Conservation (phyloP, 495 filamentous ascomycete genomes). For the Hyaloscypha variabilis region DNA sequence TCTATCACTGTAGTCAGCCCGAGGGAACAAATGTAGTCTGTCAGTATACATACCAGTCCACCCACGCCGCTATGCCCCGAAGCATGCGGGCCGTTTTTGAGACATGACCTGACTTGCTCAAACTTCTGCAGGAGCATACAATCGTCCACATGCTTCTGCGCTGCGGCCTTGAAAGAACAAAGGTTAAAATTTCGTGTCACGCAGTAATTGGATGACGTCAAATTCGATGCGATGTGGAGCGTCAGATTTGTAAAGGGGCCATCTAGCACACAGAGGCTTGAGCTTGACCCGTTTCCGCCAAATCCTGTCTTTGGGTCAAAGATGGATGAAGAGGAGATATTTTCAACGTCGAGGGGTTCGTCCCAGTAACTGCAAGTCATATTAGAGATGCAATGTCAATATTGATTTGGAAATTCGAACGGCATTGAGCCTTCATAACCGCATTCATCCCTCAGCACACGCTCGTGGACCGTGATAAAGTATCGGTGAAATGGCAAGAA, state of each 20-base stretch:
- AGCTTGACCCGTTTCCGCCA: constrained; percentile 43
- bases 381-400: background rate
- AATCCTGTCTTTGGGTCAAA: constrained; percentile 42
- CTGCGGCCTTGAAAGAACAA: too few species aligned
- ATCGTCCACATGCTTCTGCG: too few species aligned
- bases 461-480: constrained; percentile 36
- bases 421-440: constrained; percentile 34
- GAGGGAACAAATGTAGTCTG: too few species aligned
- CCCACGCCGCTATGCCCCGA: too few species aligned
- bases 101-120: too few species aligned
- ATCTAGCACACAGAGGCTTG: constrained; percentile 38
- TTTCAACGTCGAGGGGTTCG: constrained; percentile 43
- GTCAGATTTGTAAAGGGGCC: constrained; percentile 44
- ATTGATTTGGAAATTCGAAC: background rate
- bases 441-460: constrained; percentile 36
- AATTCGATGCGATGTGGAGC: background rate
- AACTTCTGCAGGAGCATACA: too few species aligned
- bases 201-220: too few species aligned
- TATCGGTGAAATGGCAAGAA: constrained; percentile 42
- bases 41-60: too few species aligned
- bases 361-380: constrained; percentile 46
- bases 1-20: too few species aligned
- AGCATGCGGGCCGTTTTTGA: too few species aligned
- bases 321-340: constrained; percentile 35
- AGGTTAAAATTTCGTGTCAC: too few species aligned